Evolutionary conservation across 2,329 filamentous ascomycete genomes (phyloP).

Genomic region (Delphinella strobiligena): DNA sequence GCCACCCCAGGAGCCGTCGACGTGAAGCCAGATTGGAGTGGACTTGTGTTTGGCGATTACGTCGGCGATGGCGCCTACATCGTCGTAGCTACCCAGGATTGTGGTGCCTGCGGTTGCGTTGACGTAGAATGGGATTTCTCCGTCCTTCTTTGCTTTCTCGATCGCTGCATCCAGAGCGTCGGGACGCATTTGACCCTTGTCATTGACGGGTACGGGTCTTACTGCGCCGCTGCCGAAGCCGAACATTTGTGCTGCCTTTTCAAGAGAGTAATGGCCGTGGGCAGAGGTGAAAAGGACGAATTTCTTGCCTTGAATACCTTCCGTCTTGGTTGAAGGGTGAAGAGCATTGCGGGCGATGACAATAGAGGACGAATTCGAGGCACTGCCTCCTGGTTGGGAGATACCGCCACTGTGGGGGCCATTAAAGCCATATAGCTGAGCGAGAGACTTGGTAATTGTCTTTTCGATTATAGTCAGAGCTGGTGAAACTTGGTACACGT

Average conservation of each 20-base stretch:
- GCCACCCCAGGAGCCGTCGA: slow-evolving; percentile 88
- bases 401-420: slow-evolving; percentile 60
- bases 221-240: slow-evolving; percentile 70
- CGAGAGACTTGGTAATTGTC: slow-evolving; percentile 59
- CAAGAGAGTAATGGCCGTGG: slow-evolving; percentile 88
- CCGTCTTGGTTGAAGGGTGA: slow-evolving; percentile 63
- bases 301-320: slow-evolving; percentile 52
- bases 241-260: slow-evolving; percentile 86
- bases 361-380: slow-evolving; percentile 75
- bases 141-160: slow-evolving; percentile 47
- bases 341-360: slow-evolving; percentile 79
- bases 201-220: slow-evolving; percentile 62
- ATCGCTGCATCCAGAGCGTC: slow-evolving; percentile 53
- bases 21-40: slow-evolving; percentile 66
- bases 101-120: slow-evolving; percentile 94
- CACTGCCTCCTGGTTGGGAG: slow-evolving; percentile 66
- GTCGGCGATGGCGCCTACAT: slow-evolving; percentile 55
- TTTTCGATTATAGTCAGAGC: slow-evolving; percentile 83
- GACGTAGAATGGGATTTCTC: slow-evolving; percentile 81
- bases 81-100: slow-evolving; percentile 80
- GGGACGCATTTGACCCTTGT: slow-evolving; percentile 57
- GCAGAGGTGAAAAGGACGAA: slow-evolving; percentile 81
- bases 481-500: slow-evolving; percentile 89
- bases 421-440: slow-evolving; percentile 62
- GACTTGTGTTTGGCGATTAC: slow-evolving; percentile 55